Base-by-base conservation (phyloP, 2,329 filamentous ascomycete species). In the Elsinoe necatrix region DNA sequence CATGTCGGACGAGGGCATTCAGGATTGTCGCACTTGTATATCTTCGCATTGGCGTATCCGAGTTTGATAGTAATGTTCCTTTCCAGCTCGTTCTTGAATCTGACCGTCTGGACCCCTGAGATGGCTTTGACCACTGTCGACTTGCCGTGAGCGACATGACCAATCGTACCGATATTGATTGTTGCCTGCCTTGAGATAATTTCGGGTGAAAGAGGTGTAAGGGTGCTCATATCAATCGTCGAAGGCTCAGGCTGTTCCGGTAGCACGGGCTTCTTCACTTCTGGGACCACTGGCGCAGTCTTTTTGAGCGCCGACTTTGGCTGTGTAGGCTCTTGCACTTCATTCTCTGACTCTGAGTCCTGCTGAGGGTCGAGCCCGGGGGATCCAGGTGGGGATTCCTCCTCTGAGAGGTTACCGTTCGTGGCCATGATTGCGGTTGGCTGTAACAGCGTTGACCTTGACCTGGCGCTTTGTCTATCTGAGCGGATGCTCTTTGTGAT, bases 61-160 rank as follows among this genome's bases (percentile, higher is more conserved):
- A 98, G 83, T 84, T 98, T 98, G 80, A 98, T 98, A 68, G 93
- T 98, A 69, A 98, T 98, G 75, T 98, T 98, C 69, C 93, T 83
- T 77, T 97, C 95, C 76, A 96, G 78, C 77, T 98, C 93, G 78
- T 97, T 98, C 86, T 98, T 98, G 81, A 98, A 98, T 65, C 93
- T 84, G 69, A 98, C 93, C 16, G 93, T 98, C 81, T 98, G 93
- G 62, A 98, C 93, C 61, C 93, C 93, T 1, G 93, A 97, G 67
- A 98, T 97, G 67, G 93, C 93, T 81, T 98, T 98, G 67, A 98
- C 93, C 52, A 98, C 93, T 20, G 93, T 98, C 60, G 89, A 95
- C 75, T 97, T 97, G 71, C 92, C 92, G 86, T 97, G 92, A 69
- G 93, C 93, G 80, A 97, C 92, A 73, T 97, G 93, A 57, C 92